Evolutionary conservation across 805 yeast species (phyloP), one percentile per base, ranked within the genome.

Genomic region (Saturnispora diversa): DNA sequence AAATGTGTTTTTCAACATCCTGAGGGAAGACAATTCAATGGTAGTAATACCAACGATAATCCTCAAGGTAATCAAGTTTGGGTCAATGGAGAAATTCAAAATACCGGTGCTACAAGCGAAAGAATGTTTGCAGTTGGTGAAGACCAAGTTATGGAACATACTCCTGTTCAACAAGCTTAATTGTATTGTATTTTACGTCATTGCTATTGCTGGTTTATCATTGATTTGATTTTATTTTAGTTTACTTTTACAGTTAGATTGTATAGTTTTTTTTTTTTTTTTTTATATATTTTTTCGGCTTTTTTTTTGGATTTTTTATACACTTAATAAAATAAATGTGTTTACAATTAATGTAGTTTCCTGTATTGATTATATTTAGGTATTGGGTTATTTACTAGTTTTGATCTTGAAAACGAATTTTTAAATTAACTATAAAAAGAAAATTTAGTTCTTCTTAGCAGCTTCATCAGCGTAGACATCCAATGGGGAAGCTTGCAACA

Each of bases 391-490:
- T n/a, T n/a, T n/a, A n/a, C n/a, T n/a, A n/a, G n/a, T n/a, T n/a
- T n/a, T n/a, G n/a, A n/a, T n/a, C n/a, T n/a, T n/a, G n/a, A n/a
- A n/a, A n/a, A n/a, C n/a, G n/a, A n/a, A n/a, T n/a, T 22, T 34
- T 8, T 24, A 19, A 26, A 25, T 31, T 19, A 13, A 7, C 28
- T 27, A 36, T 13, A 17, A 35, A 36, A 8, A 36, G 23, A 21
- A 42, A 19, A 65, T 52, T 72, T 80, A 80, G 73, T 73, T 79
- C 70, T 77, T 79, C 77, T 78, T 82, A 62, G 76, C 66, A 63
- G 84, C 83, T 69, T 81, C 87, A 61, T 82, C 90, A 64, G 90
- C 80, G 79, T 81, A 88, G 65, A 82, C 78, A 65, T 92, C 98
- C 70, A 92, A 77, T 69, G 98, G 98, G 66, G 95, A 84, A 58